These are phyloP conservation scores for Debaryomyces fabryi DNA, from an alignment of 1,139 yeast genomes.

Conservation along the genomic window DNA sequence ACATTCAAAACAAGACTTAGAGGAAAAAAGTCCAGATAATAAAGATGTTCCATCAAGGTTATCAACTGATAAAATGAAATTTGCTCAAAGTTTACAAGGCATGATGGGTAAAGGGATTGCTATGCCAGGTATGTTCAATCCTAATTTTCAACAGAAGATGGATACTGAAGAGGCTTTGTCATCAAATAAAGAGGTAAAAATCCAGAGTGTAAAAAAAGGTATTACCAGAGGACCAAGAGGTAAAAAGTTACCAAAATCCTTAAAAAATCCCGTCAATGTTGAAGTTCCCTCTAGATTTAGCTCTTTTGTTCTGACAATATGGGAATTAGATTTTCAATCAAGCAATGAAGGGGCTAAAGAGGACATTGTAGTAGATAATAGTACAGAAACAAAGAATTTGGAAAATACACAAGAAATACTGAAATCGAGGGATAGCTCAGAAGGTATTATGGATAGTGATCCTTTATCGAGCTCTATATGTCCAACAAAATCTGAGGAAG, in stretches of 20 bases:
- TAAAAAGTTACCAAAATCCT: constrained; percentile 69
- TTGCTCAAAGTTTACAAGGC: constrained; percentile 60
- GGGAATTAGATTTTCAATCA: constrained; percentile 31
- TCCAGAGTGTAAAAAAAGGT: constrained; percentile 15
- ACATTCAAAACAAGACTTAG: constrained; percentile 9
- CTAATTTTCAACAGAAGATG: constrained; percentile 13
- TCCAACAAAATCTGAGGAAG: background rate
- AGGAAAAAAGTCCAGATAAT: background rate
- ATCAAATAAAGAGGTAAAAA: constrained; percentile 41
- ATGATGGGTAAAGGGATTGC: constrained; percentile 58
- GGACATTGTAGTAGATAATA: background rate
- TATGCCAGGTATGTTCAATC: constrained; percentile 63
- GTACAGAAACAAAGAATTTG: background rate
- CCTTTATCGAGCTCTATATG: background rate
- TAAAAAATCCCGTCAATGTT: constrained; percentile 48
- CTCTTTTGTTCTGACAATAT: constrained; percentile 37
- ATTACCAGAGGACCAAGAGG: constrained; percentile 81
- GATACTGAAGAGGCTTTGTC: constrained; percentile 11
- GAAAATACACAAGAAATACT: background rate
- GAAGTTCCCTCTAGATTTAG: constrained; percentile 32
- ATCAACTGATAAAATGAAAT: constrained; percentile 42
- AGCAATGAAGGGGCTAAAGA: constrained; percentile 8
- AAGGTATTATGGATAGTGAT: background rate
- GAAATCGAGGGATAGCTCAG: background rate
- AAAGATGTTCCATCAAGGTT: constrained; percentile 20